Conservation (phyloP, 106 monocot species). For the Amphibolis antarctica region DNA sequence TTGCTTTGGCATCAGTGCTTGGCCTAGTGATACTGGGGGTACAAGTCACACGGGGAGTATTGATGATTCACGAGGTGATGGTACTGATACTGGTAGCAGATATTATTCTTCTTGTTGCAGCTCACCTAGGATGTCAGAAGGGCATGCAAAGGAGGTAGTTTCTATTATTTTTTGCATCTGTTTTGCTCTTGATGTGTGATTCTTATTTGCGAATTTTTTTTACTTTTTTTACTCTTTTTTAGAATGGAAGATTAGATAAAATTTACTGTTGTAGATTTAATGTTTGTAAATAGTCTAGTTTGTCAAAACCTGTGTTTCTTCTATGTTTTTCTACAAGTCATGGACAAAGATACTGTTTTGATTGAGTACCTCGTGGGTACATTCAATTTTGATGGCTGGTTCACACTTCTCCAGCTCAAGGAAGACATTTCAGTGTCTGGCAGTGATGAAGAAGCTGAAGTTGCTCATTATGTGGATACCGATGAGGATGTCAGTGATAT, state of each 20-base stretch:
- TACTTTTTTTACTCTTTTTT: no score
- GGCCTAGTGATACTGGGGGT: slow-evolving; percentile 76
- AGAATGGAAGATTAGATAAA: no score
- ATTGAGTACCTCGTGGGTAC: no score
- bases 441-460: slow-evolving; percentile 78
- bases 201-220: no score
- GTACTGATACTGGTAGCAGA: slow-evolving; percentile 51
- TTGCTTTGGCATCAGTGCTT: slow-evolving; percentile 76
- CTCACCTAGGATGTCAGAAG: slow-evolving; percentile 66
- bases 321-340: no score
- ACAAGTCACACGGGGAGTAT: slow-evolving; percentile 64
- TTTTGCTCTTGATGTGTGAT: no score
- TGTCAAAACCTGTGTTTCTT: no score
- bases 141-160: slow-evolving; percentile 73
- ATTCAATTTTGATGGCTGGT: no score
- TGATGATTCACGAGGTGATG: slow-evolving; percentile 56
- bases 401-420: slow-evolving; percentile 35
- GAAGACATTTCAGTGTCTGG: slow-evolving; percentile 68
- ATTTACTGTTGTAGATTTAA: no score
- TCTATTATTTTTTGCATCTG: neutral
- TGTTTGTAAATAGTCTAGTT: no score
- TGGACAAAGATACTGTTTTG: no score
- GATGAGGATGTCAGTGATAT: slow-evolving; percentile 68
- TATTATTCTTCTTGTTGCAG: slow-evolving; percentile 71
- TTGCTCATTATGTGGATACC: slow-evolving; percentile 35